Percentiles rank a stretch among this genome's conserved stretches.
Evolutionary conservation across 306 rosid species (phyloP).

Genomic region (Pyrus bretschneideri): DNA sequence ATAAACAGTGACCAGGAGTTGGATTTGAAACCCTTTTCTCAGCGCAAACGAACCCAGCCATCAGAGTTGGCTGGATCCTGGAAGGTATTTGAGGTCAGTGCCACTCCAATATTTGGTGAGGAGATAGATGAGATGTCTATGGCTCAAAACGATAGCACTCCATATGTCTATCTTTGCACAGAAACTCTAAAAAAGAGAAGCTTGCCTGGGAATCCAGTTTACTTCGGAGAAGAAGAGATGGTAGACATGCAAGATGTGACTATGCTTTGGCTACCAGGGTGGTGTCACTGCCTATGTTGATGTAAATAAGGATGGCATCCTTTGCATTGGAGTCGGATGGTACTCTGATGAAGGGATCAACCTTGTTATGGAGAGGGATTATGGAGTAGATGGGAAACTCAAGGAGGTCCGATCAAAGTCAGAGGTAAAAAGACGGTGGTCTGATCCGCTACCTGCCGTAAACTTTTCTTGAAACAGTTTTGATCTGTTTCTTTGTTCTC

Average conservation of each 20-base stretch:
- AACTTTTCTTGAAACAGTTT: constrained; percentile 8
- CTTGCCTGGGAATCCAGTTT: constrained; percentile 43
- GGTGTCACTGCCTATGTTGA: constrained; percentile 81
- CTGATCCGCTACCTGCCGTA: constrained; percentile 40
- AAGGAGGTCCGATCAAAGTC: constrained; percentile 73
- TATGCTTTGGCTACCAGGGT: constrained; percentile 87
- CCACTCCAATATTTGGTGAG: constrained; percentile 64
- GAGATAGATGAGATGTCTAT: constrained; percentile 31
- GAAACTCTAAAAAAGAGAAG: constrained; percentile 67
- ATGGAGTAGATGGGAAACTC: constrained; percentile 83
- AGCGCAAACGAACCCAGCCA: constrained; percentile 58
- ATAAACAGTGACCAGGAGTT: constrained; percentile 50
- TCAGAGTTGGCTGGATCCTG: constrained; percentile 75
- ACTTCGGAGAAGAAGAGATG: constrained; percentile 80
- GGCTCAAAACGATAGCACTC: constrained; percentile 25
- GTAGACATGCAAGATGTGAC: constrained; percentile 69
- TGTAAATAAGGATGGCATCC: constrained; percentile 63
- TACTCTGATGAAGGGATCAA: constrained; percentile 92
- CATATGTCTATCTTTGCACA: constrained; percentile 63
- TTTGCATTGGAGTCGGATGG: constrained; percentile 94
- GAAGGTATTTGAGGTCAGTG: constrained; percentile 87
- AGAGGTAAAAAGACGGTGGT: constrained; percentile 80
- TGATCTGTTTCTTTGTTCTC: background rate
- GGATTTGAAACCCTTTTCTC: constrained; percentile 62
- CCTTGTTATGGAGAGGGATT: constrained; percentile 94